Conservation (phyloP, 331 rosid species). For the Pyracantha coccinea region DNA sequence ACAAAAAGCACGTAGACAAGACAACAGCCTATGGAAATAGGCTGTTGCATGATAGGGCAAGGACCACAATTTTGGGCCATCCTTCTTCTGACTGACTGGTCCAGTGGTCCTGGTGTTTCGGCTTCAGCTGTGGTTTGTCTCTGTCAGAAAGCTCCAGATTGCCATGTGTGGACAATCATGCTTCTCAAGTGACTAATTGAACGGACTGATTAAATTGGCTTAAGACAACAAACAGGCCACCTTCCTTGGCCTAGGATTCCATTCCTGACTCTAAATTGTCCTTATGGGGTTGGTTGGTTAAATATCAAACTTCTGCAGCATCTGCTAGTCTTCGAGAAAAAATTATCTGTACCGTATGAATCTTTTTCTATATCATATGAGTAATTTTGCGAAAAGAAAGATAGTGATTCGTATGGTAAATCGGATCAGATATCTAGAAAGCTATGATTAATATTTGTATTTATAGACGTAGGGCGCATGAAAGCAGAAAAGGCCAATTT, state of each 20-base stretch:
- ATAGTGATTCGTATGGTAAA: conserved; percentile 17
- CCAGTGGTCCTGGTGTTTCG: conserved; percentile 15
- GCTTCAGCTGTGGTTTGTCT: background rate
- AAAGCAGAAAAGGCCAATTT: conserved; percentile 12
- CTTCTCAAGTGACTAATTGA: background rate
- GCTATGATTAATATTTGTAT: background rate
- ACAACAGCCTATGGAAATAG: background rate
- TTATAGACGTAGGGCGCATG: conserved; percentile 2
- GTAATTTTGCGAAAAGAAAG: too few relatives aligned
- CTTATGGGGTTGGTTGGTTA: too few relatives aligned
- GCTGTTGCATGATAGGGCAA: background rate
- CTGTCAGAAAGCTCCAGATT: background rate
- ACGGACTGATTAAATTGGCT: background rate
- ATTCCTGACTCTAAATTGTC: too few relatives aligned
- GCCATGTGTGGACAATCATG: background rate
- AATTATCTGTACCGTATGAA: too few relatives aligned
- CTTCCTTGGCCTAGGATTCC: too few relatives aligned
- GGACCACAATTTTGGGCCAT: conserved; percentile 17
- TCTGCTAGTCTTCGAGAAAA: too few relatives aligned
- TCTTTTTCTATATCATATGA: too few relatives aligned
- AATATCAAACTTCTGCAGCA: too few relatives aligned
- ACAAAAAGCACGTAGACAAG: conserved; percentile 3
- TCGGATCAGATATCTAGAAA: background rate
- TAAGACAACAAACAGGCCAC: background rate
- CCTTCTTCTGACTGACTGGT: background rate